Evolutionary conservation across 2,329 filamentous ascomycete genomes (phyloP).

Genomic region (Xylariaceae sp.): DNA sequence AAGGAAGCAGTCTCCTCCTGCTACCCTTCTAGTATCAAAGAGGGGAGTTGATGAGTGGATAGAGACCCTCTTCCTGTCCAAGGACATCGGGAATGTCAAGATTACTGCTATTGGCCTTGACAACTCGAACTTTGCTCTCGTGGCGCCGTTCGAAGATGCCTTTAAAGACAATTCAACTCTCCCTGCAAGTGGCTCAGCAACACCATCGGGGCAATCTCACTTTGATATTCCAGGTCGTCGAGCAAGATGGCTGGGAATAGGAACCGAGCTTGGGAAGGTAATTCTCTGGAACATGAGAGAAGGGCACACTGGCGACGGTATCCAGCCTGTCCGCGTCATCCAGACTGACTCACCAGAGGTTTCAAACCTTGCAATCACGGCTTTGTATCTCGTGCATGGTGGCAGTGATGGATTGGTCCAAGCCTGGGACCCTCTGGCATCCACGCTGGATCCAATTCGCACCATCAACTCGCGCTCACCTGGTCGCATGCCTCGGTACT

Average conservation of each 20-base stretch:
- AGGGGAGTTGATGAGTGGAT: constrained; percentile 59
- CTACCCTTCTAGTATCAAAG: constrained; percentile 20
- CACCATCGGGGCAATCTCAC: constrained; percentile 35
- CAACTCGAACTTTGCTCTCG: constrained; percentile 64
- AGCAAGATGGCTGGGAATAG: constrained; percentile 74
- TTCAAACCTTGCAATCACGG: constrained; percentile 75
- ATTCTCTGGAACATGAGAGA: constrained; percentile 83
- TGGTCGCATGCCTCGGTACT: constrained; percentile 73
- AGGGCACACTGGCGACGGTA: constrained; percentile 49
- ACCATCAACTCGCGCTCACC: constrained; percentile 85
- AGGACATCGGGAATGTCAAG: constrained; percentile 51
- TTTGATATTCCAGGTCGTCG: constrained; percentile 78
- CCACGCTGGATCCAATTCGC: constrained; percentile 69
- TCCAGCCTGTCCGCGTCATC: constrained; percentile 74
- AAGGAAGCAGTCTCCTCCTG: constrained; percentile 17
- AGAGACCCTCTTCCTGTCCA: constrained; percentile 57
- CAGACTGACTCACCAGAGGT: constrained; percentile 88
- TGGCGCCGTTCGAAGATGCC: constrained; percentile 76
- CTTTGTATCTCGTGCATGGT: constrained; percentile 85
- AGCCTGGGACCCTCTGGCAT: constrained; percentile 93
- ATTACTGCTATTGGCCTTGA: constrained; percentile 73
- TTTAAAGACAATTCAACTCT: constrained; percentile 51
- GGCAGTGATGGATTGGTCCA: constrained; percentile 94
- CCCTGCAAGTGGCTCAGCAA: constrained; percentile 45
- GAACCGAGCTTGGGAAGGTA: constrained; percentile 73